These are phyloP conservation scores for Microascus cirrosus DNA, from an alignment of 2,329 filamentous ascomycete species.

Conservation along the genomic window DNA sequence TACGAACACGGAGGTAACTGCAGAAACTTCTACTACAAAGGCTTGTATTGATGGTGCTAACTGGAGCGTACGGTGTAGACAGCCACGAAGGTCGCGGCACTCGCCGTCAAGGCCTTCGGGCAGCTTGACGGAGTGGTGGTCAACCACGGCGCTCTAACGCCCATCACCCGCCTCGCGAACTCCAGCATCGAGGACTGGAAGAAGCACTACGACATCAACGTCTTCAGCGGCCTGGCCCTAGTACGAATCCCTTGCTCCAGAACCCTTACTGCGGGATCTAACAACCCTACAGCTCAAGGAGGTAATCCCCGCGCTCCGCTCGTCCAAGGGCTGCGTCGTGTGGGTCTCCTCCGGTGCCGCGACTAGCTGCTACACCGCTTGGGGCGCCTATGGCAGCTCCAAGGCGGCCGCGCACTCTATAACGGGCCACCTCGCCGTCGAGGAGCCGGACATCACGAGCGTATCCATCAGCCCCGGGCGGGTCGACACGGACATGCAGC, in stretches of 20 bases:
- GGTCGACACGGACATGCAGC: constrained; percentile 85
- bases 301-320: constrained; percentile 56
- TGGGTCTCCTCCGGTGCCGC: constrained; percentile 75
- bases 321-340: constrained; percentile 59
- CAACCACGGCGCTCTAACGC: constrained; percentile 77
- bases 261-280: background rate
- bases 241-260: constrained; percentile 32
- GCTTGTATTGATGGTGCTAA: background rate
- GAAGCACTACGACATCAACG: constrained; percentile 66
- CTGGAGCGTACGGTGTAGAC: background rate
- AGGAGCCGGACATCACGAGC: constrained; percentile 66
- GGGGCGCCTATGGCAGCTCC: constrained; percentile 72
- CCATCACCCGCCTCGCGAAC: constrained; percentile 60
- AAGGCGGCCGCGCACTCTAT: constrained; percentile 81
- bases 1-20: constrained; percentile 34
- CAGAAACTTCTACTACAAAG: background rate
- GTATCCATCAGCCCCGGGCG: constrained; percentile 68
- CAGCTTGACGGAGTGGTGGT: constrained; percentile 71
- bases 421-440: constrained; percentile 57
- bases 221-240: constrained; percentile 72
- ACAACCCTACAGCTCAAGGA: constrained; percentile 49
- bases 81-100: constrained; percentile 47
- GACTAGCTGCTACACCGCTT: constrained; percentile 51
- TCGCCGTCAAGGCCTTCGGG: constrained; percentile 58
- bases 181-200: constrained; percentile 65